Conservation (phyloP, 345 rosid species). For the Dovyalis caffra region DNA sequence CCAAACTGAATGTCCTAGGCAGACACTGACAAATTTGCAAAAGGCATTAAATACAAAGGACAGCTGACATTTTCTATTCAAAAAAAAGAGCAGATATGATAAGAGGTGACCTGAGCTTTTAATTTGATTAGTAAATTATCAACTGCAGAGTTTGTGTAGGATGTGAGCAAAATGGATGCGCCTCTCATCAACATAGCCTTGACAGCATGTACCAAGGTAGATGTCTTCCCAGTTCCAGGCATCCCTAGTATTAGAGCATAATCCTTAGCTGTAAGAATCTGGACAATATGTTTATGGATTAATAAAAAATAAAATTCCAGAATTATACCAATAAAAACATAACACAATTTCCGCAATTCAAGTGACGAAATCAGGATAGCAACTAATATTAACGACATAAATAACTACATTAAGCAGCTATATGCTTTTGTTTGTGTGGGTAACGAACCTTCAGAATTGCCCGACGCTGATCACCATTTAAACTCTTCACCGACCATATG, state of each 20-base stretch:
- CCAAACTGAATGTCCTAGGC: background rate
- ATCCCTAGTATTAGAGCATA: constrained; percentile 93
- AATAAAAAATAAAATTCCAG: constrained; percentile 2
- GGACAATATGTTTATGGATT: constrained; percentile 28
- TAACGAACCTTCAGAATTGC: constrained; percentile 82
- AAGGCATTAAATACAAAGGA: background rate
- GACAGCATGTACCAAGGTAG: constrained; percentile 95
- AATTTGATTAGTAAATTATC: constrained; percentile 94
- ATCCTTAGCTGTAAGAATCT: constrained; percentile 93
- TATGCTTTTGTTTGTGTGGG: background rate
- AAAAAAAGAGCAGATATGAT: constrained; percentile 21
- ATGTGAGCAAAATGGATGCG: constrained; percentile 89
- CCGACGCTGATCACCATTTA: constrained; percentile 94
- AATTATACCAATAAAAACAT: background rate
- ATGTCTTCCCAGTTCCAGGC: constrained; percentile 99
- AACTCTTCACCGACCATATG: constrained; percentile 79
- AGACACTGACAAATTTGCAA: background rate
- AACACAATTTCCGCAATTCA: background rate
- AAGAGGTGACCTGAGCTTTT: constrained; percentile 80
- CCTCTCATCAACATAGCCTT: constrained; percentile 94
- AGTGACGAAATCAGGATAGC: background rate
- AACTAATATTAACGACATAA: background rate
- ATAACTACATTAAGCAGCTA: background rate
- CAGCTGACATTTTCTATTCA: background rate
- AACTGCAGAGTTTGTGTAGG: constrained; percentile 97